phyloP scores from a whole-genome alignment of 768 basidiomycete genomes.

The Rickenella mellea region DNA sequence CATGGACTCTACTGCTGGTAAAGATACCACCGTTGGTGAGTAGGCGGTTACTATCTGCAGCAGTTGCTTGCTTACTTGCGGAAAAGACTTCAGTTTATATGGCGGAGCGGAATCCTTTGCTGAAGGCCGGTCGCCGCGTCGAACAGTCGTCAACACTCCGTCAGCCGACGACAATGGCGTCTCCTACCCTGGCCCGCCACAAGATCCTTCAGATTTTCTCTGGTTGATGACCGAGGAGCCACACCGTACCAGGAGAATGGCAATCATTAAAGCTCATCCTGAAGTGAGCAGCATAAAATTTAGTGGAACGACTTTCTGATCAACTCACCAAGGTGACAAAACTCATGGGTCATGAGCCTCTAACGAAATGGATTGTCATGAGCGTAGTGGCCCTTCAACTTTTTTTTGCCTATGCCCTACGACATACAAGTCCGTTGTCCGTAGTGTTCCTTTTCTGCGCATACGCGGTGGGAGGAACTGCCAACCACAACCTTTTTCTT shows the following conservation, averaged over 20 bases:
- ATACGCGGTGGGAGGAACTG: conserved; percentile 85
- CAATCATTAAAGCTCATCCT: conserved; percentile 91
- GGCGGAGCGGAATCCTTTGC: conserved; percentile 75
- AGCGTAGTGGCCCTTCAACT: conserved; percentile 76
- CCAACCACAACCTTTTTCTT: conserved; percentile 95
- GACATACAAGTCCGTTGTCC: conserved; percentile 60
- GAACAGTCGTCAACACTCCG: conserved; percentile 31
- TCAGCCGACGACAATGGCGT: conserved; percentile 28
- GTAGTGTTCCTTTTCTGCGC: conserved; percentile 66
- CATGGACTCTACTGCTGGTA: no score
- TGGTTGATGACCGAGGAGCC: conserved; percentile 99
- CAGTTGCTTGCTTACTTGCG: no score
- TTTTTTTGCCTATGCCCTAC: conserved; percentile 49
- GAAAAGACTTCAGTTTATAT: conserved; percentile 64
- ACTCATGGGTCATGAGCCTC: conserved; percentile 91
- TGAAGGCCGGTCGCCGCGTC: conserved; percentile 36
- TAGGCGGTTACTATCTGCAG: no score
- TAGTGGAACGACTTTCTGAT: conserved; percentile 1
- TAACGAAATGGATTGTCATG: conserved; percentile 87
- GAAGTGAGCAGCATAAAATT: conserved; percentile 42
- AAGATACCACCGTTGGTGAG: no score
- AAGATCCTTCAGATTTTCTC: conserved; percentile 79
- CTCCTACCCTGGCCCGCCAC: conserved; percentile 43
- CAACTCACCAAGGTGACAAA: conserved; percentile 61
- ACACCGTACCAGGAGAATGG: conserved; percentile 77